phyloP scores from a whole-genome alignment of 2,329 filamentous ascomycete genomes.

The Huntiella decipiens region DNA sequence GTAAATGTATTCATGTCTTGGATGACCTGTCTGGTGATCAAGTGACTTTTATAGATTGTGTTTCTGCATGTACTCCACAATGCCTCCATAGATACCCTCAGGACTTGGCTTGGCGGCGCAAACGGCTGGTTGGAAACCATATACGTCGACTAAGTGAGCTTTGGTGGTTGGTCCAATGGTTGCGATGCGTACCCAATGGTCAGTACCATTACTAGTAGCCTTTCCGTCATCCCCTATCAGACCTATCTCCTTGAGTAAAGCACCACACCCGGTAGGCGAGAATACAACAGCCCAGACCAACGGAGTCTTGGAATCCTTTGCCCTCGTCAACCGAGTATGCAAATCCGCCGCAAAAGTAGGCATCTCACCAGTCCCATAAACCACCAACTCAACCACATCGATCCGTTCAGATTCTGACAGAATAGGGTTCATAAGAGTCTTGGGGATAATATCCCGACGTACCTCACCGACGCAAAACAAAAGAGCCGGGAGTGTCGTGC shows the following conservation, averaged over 20 bases:
- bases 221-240: constrained; percentile 24
- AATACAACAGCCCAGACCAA: constrained; percentile 29
- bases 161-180: constrained; percentile 90
- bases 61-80: constrained; percentile 22
- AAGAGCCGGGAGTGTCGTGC: constrained; percentile 37
- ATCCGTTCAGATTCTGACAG: constrained; percentile 35
- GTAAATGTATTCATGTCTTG: too few species aligned
- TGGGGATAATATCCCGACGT: constrained; percentile 75
- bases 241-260: constrained; percentile 36
- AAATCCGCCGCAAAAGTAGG: constrained; percentile 57
- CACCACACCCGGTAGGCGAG: constrained; percentile 46
- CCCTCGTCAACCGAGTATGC: constrained; percentile 35
- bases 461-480: constrained; percentile 85
- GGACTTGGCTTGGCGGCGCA: constrained; percentile 69
- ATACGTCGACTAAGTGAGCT: constrained; percentile 46
- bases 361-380: constrained; percentile 78
- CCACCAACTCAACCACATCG: constrained; percentile 55
- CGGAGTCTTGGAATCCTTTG: constrained; percentile 41
- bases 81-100: constrained; percentile 54
- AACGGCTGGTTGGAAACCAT: constrained; percentile 54
- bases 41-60: not conserved
- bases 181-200: constrained; percentile 40
- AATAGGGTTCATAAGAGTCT: constrained; percentile 43
- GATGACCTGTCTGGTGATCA: too few species aligned
- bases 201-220: constrained; percentile 11